Evolutionary conservation across 2,329 filamentous ascomycete genomes (phyloP), one percentile per base, ranked within the genome.

Genomic region (Epichloe typhina): DNA sequence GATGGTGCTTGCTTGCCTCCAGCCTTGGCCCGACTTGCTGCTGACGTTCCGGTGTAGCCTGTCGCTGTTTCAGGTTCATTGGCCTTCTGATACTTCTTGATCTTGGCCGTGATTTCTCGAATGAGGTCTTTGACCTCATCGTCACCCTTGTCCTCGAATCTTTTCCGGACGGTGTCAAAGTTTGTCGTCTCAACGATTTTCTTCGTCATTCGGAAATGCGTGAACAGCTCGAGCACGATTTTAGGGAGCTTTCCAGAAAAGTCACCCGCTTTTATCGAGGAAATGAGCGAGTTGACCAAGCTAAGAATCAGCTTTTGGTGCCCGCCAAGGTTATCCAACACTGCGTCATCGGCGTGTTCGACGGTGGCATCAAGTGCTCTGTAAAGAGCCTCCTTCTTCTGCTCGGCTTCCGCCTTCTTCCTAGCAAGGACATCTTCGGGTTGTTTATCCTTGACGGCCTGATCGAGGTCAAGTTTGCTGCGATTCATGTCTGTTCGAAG

Each of bases 141-240:
- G 58, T 86, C 82, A 26, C 80, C 83, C 58, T 80, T 64, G 59
- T 79, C 82, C 53, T 73, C 74, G 59, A 84, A 79, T 8, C 78
- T 74, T 54, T 79, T 79, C 40, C 81, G 73, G 15, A 86, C 76
- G 50, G 77, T 80, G 52, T 79, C 75, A 51, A 88, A 77, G 59
- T 85, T 85, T 40, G 80, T 76, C 53, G 77, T 81, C 56, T 82
- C 77, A 41, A 81, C 67, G 37, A 80, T 79, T 55, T 75, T 77
- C 46, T 74, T 79, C 41, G 82, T 73, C 52, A 82, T 83, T 37
- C 76, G 80, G 52, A 81, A 80, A 50, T 74, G 68, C 5, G 80
- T 75, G 62, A 88, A 74, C 35, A 86, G 71, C 48, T 76, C 69
- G 17, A 82, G 68, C n/a, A 78, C 65, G 17, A 74, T 72, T 55